Base-by-base conservation (phyloP, 192 early-diverging fungal genomes). In the Funneliformis mosseae region DNA sequence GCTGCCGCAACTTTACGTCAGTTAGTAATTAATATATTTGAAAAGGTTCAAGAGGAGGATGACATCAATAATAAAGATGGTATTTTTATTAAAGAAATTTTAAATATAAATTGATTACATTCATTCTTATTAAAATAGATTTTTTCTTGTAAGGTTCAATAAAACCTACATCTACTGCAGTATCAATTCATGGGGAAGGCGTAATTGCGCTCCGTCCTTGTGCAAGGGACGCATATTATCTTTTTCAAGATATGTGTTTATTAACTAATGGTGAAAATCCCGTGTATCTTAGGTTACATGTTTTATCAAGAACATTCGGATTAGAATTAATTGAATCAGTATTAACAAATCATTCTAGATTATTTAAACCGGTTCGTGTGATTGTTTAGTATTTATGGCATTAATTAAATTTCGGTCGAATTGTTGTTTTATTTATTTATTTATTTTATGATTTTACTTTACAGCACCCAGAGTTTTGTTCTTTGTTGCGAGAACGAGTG, bases 241-340 rank as follows among this genome's bases (percentile, higher is more conserved):
- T 98, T 1, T 93, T 98, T 80, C 92, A 95, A 89, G 97, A 98
- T 78, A 83, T 98, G 62, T 98, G 96, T 73, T 81, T 93, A 42
- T 78, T 97, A 68, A 94, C 92, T 0, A 88, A 89, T 43, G 93
- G 90, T 14, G 90, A 92, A 73, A 85, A 88, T 18, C 85, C 94
- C 1, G 85, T 87, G 27, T 97, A 94, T 45, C 83, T 91, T 41
- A 78, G 82, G 41, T 75, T 89, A 16, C 62, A 76, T 59, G 83
- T 78, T 74, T 86, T 90, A 50, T 89, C 94, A 45, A 92, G 93
- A 80, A 89, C 90, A 0, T 90, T 97, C 84, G 95, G 96, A 3
- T 87, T 98, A 16, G 98, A 99, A 83, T 85, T 99, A 69, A 91
- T 99, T 10, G 98, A 99, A 71, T 93, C 93, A 21, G 88, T 98